Evolutionary conservation across 345 rosid species (phyloP).

Genomic region (Melaleuca quinquenervia): DNA sequence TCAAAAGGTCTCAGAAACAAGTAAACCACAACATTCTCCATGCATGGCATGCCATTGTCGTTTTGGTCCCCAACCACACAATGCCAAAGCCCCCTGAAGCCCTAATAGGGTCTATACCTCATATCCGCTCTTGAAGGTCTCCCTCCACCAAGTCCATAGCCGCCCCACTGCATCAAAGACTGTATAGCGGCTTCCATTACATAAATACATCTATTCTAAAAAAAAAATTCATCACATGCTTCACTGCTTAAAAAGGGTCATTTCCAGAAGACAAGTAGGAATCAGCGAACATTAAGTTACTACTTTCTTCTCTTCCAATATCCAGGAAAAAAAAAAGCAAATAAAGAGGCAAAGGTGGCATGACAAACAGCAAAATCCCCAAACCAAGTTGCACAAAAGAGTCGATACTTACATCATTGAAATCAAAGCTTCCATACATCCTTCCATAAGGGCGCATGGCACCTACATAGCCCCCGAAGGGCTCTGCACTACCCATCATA

Average conservation of each 20-base stretch:
- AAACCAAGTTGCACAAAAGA: not conserved
- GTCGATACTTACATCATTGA: conserved; percentile 49
- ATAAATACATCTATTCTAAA: not conserved
- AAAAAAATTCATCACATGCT: not conserved
- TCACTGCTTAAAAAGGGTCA: not conserved
- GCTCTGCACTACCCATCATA: conserved; percentile 32
- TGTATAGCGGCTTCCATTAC: not conserved
- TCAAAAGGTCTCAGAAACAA: not conserved
- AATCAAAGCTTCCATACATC: conserved; percentile 70
- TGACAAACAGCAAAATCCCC: not conserved
- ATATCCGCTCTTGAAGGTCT: conserved; percentile 80
- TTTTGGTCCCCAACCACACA: not conserved
- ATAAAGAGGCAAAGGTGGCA: not conserved
- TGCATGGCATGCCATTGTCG: not conserved
- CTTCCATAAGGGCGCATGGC: conserved; percentile 69
- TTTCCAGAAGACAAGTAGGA: not conserved
- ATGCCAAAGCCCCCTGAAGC: not conserved
- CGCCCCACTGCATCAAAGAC: conserved; percentile 4
- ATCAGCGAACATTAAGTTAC: not conserved
- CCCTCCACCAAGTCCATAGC: conserved; percentile 13
- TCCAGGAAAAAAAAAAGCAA: not conserved
- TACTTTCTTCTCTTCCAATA: not conserved
- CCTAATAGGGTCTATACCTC: conserved; percentile 84
- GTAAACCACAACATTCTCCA: not conserved
- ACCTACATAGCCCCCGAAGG: conserved; percentile 81